Percentiles rank a stretch among this genome's conserved stretches.
These are phyloP conservation scores for Hypoxylon sp. DNA, from an alignment of 2,329 filamentous ascomycete genomes.

Conservation along the genomic window DNA sequence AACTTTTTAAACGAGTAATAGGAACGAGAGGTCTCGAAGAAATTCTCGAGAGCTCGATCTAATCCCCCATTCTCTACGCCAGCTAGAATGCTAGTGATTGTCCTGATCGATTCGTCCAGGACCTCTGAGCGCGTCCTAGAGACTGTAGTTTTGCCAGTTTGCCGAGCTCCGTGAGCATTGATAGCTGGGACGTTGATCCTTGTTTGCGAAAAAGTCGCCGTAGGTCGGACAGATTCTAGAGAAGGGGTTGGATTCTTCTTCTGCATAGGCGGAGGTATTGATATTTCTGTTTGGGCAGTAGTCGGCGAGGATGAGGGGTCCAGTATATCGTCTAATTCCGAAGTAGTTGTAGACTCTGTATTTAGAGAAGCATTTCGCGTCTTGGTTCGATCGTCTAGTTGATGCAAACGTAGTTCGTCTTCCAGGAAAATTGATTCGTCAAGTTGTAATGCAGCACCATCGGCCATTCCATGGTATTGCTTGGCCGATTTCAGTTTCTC, in stretches of 20 bases:
- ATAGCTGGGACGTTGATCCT: not conserved
- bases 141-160: not conserved
- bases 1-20: conserved; percentile 24
- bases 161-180: not conserved
- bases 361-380: not conserved
- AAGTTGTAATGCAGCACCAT: conserved; percentile 26
- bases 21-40: conserved; percentile 31
- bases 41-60: conserved; percentile 42
- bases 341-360: not conserved
- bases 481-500: conserved; percentile 62
- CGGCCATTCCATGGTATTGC: conserved; percentile 47
- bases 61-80: conserved; percentile 41
- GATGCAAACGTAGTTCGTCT: conserved; percentile 42
- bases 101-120: not conserved
- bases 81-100: conserved; percentile 16
- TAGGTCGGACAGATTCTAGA: not conserved
- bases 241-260: not conserved
- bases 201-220: not conserved
- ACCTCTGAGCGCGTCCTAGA: not conserved
- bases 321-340: not conserved
- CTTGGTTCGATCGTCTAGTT: conserved; percentile 15
- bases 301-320: conserved; percentile 9
- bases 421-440: conserved; percentile 38
- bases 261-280: conserved; percentile 3
- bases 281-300: not conserved